Conservation (phyloP, 78 protist species). For the Chrysochromulina parva region DNA sequence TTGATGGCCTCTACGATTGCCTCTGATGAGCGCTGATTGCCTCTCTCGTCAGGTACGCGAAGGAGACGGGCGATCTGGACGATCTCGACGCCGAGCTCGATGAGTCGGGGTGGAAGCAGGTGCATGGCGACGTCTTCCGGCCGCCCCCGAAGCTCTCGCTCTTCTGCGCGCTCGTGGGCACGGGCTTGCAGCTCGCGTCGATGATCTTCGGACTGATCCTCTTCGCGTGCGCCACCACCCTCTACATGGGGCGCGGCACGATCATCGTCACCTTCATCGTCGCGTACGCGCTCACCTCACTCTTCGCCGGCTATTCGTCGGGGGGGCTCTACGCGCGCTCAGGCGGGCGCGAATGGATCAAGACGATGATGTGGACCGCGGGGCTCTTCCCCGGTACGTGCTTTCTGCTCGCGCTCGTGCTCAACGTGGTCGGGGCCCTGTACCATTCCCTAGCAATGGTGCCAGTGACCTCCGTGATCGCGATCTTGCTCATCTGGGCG, state of each 20-base stretch:
- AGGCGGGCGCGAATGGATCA: conserved; percentile 71
- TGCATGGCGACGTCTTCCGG: conserved; percentile 86
- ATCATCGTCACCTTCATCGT: conserved; percentile 48
- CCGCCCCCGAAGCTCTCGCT: conserved; percentile 45
- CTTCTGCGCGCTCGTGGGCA: conserved; percentile 72
- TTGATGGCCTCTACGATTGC: too few relatives aligned
- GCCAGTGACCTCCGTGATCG: conserved; percentile 39
- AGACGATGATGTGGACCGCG: conserved; percentile 62
- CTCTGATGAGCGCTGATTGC: too few relatives aligned
- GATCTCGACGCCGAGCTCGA: conserved; percentile 48
- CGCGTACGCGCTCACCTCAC: conserved; percentile 58
- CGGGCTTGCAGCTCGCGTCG: conserved; percentile 69
- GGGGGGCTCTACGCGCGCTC: neutral
- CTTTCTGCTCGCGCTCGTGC: neutral
- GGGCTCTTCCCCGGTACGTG: conserved; percentile 48
- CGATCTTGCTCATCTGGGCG: conserved; percentile 60
- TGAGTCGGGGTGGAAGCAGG: conserved; percentile 78
- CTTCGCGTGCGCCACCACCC: conserved; percentile 13
- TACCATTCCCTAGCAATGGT: conserved; percentile 53
- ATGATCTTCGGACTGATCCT: conserved; percentile 50
- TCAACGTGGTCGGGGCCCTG: conserved; percentile 72
- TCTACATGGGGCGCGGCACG: conserved; percentile 69
- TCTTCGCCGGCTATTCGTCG: conserved; percentile 40
- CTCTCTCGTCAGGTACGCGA: neutral
- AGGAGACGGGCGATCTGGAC: conserved; percentile 47